Evolutionary conservation across 768 basidiomycete genomes (phyloP).

Genomic region (Gelatoporia subvermispora): DNA sequence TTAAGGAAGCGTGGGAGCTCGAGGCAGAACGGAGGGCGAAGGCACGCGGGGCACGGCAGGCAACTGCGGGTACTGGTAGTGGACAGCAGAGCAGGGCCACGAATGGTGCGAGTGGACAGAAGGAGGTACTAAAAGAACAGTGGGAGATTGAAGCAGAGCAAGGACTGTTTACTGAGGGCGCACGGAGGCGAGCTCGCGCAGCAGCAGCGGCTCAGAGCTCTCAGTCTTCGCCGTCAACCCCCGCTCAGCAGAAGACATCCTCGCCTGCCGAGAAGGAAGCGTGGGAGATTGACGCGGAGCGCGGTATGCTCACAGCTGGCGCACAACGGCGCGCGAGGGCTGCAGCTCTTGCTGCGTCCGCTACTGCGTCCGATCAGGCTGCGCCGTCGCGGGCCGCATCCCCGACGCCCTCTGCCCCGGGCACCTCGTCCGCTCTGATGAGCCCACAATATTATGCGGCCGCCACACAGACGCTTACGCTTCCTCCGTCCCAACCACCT

Average conservation of each 20-base stretch:
- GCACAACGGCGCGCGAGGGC: constrained; percentile 20
- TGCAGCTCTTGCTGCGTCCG: constrained; percentile 12
- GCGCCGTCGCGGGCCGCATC: not conserved
- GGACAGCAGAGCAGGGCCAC: not conserved
- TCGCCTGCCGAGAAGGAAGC: constrained; percentile 18
- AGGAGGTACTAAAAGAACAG: constrained; percentile 51
- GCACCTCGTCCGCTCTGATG: constrained; percentile 34
- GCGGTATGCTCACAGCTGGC: constrained; percentile 21
- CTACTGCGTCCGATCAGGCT: not conserved
- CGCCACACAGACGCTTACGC: constrained; percentile 51
- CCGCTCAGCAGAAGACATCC: too few relatives aligned
- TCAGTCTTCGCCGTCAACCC: constrained; percentile 23
- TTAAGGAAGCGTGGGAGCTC: constrained; percentile 78
- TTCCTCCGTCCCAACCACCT: constrained; percentile 58
- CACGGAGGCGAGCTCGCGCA: constrained; percentile 58
- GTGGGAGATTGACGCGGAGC: constrained; percentile 29
- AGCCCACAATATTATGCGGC: constrained; percentile 59
- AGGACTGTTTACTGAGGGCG: constrained; percentile 71
- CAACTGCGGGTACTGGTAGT: not conserved
- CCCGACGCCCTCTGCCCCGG: constrained; percentile 14
- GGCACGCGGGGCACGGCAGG: constrained; percentile 31
- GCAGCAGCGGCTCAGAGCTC: constrained; percentile 27
- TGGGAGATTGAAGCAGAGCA: constrained; percentile 82
- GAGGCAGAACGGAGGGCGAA: constrained; percentile 58
- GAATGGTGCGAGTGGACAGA: constrained; percentile 8